These are phyloP conservation scores for Bauhinia variegata DNA, from an alignment of 306 rosid species.

Conservation along the genomic window DNA sequence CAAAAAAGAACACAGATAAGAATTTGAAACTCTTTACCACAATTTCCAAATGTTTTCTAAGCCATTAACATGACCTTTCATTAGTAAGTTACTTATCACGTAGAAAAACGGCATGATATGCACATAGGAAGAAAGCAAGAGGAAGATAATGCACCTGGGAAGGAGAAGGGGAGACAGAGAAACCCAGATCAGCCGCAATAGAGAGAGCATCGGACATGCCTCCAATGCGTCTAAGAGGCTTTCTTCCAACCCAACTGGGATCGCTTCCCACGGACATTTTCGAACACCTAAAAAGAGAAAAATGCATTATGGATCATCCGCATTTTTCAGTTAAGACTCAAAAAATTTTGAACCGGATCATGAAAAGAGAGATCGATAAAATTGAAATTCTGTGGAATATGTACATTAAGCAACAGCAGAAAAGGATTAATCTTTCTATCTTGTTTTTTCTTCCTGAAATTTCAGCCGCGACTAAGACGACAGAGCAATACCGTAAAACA, in stretches of 20 bases:
- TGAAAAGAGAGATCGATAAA: no score
- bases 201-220: conserved; percentile 93
- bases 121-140: not conserved
- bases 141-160: conserved; percentile 51
- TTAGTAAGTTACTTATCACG: not conserved
- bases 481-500: no score
- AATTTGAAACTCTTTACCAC: not conserved
- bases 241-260: conserved; percentile 82
- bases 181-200: conserved; percentile 89
- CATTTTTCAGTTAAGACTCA: no score
- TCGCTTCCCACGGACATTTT: conserved; percentile 72
- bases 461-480: no score
- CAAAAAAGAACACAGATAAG: conserved; percentile 1
- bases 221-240: conserved; percentile 80
- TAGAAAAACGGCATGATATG: not conserved
- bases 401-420: no score
- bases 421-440: no score
- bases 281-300: not conserved
- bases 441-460: no score
- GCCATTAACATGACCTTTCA: not conserved
- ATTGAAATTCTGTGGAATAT: no score
- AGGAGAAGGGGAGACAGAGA: conserved; percentile 62
- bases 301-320: not conserved
- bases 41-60: conserved; percentile 2
- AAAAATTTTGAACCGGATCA: no score